A percentile compares a stretch with the other conserved stretches of the same genome.
phyloP scores from a whole-genome alignment of 1,284 basidiomycete species.

The Ganoderma leucocontextum region DNA sequence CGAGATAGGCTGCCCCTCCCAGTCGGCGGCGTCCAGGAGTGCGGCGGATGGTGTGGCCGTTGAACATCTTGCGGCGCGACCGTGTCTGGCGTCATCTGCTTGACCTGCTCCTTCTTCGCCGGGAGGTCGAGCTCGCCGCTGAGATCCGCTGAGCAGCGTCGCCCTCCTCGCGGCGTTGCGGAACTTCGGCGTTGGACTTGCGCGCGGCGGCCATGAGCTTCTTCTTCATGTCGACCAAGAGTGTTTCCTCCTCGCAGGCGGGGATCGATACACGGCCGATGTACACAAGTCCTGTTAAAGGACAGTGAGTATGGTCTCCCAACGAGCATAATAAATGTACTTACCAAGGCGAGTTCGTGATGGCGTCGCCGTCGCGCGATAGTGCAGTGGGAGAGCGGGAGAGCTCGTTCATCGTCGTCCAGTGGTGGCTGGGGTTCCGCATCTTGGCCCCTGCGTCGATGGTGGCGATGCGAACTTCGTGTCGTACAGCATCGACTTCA shows the following conservation, averaged over 20 bases:
- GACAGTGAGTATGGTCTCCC: neutral
- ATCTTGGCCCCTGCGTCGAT: neutral
- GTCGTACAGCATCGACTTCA: neutral
- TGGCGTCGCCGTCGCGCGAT: neutral
- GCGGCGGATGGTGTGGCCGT: neutral
- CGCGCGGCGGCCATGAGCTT: neutral
- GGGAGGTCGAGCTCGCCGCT: neutral
- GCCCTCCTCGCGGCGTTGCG: neutral
- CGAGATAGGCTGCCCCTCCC: neutral
- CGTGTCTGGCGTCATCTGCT: neutral
- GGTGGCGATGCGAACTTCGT: neutral
- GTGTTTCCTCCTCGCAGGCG: neutral
- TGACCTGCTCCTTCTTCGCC: neutral
- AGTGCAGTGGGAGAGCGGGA: neutral
- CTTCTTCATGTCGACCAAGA: neutral
- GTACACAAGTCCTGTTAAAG: neutral
- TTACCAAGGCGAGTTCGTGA: neutral
- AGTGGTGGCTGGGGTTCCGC: neutral
- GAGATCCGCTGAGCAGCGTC: neutral
- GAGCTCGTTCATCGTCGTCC: neutral
- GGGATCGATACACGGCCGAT: neutral
- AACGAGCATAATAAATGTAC: neutral
- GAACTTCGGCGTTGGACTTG: neutral
- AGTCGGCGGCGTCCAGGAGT: neutral
- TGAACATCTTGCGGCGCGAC: neutral